Evolutionary conservation across 1,284 basidiomycete species (phyloP).

Genomic region (Ceratobasidium theobromae): DNA sequence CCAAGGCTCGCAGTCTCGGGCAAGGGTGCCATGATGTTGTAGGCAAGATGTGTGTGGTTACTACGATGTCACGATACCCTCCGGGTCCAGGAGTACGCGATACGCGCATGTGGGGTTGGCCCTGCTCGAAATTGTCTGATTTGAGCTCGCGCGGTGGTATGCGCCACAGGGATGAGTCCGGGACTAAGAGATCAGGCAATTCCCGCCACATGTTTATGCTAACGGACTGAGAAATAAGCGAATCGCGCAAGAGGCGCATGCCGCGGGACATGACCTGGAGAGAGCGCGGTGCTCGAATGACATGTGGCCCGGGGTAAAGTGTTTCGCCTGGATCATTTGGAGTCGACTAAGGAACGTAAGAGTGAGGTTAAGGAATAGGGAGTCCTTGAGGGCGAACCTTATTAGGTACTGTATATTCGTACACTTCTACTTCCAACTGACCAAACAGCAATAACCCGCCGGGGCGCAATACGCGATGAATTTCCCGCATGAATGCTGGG

Average conservation of each 20-base stretch:
- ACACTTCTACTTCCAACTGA: constrained; percentile 6
- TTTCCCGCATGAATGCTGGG: constrained; percentile 6
- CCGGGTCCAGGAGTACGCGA: neutral
- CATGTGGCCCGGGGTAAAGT: neutral
- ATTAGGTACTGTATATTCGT: constrained; percentile 9
- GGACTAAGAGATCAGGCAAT: neutral
- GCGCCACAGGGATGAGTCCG: constrained; percentile 8
- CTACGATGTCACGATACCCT: neutral
- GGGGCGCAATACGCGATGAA: constrained; percentile 1
- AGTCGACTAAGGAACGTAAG: neutral
- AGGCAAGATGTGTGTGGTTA: constrained; percentile 1
- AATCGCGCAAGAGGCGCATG: constrained; percentile 7
- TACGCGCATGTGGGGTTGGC: neutral
- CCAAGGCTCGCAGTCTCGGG: constrained; percentile 3
- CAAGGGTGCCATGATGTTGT: constrained; percentile 5
- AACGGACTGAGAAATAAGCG: neutral
- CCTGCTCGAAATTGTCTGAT: neutral
- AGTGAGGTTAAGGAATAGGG: neutral
- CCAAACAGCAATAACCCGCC: constrained; percentile 11
- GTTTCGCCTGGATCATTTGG: neutral
- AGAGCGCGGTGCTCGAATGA: neutral
- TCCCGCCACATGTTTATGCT: constrained; percentile 19
- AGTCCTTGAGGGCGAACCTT: neutral
- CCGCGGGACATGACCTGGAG: constrained; percentile 17
- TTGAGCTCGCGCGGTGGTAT: neutral